Base-by-base conservation (phyloP, 1,284 basidiomycete species). In the Quambalaria eucalypti region DNA sequence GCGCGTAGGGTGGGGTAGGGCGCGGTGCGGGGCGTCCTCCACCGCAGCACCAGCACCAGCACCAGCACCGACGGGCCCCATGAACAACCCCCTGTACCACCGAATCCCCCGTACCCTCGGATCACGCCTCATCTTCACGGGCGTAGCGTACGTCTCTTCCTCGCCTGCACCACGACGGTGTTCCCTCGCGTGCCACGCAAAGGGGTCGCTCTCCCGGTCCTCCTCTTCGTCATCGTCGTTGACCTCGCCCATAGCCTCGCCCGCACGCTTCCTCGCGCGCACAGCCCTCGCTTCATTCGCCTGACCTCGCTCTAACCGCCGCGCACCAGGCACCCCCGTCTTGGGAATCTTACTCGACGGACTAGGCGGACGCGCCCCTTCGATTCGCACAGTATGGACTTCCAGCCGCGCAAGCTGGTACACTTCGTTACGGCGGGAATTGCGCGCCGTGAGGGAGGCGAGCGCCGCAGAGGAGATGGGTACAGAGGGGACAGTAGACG, bases 271-370 rank as follows among this genome's bases (percentile, higher is more conserved):
- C 5, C 38, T 12, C 4, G 50, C 50, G 7, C 50, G 33, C 21
- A 14, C 19, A 19, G 26, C 50, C 12, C 50, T n/a, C 10, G 36
- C 50, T 12, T 42, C 19, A n/a, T 16, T 36, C 8, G 50, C 50
- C 28, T 30, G 28, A 2, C 14, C 50, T 23, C 26, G 10, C 28
- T 28, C 38, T 36, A 44, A 12, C 12, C n/a, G 12, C 7, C 12
- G 33, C 7, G 50, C 38, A 25, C 39, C 50, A 4, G 21, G 4
- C 4, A 21, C 21, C 12, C 21, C 14, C 12, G 21, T 25, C 39
- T 51, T 51, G 23, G 12, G 21, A 16, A 51, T 40, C 40, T 51
- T 51, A 31, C 28, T 33, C 40, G 50, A 26, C 5, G 50, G 50
- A 25, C 23, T 28, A 40, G 50, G 50, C 7, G 50, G 50, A 16